Base-by-base conservation (phyloP, 2,329 filamentous ascomycete genomes). In the Verticillium klebahnii region DNA sequence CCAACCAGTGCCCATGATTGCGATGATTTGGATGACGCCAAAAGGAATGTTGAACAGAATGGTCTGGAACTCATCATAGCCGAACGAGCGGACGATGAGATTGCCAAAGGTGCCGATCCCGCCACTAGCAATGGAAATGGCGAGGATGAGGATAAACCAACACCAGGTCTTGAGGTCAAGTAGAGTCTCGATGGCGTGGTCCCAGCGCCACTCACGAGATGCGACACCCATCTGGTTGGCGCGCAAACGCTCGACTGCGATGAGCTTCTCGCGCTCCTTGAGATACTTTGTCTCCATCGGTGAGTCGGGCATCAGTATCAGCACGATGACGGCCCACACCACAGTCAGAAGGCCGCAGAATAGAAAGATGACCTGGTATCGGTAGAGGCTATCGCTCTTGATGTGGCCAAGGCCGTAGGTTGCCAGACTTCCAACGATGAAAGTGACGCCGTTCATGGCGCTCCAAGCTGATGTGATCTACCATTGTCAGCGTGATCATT, bases 221-320 rank as follows among this genome's bases (percentile, higher is more conserved):
- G 88, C 89, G 17, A 90, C 87, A 0, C 91, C 91, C 63, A 91
- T 91, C 70, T 92, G 86, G 67, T 94, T 94, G 25, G 86, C 80
- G 0, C 90, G 81, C 6, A 94, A 85, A 0, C 91, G 82, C 65
- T 92, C 90, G 31, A 93, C 78, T 0, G 88, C 89, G 52, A 92
- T 80, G 0, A 86, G 71, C 14, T 86, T 85, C 66, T 94, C 91
- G 56, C 85, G 80, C 59, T 88, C 82, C 8, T 78, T 89, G 31
- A 95, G 69, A 62, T 83, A 85, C 15, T 82, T 77, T 0, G 82
- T 82, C 0, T 82, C 81, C 0, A 79, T 70, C 19, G 88, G 80
- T 65, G 87, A 85, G 69, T 83, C 82, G 69, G 88, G 85, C 2
- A 90, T 78, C 56, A 78, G 78, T 76, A 78, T 85, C 72, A 86